Evolutionary conservation across 208 protist genomes (phyloP).

Genomic region (Strigomonas galati): DNA sequence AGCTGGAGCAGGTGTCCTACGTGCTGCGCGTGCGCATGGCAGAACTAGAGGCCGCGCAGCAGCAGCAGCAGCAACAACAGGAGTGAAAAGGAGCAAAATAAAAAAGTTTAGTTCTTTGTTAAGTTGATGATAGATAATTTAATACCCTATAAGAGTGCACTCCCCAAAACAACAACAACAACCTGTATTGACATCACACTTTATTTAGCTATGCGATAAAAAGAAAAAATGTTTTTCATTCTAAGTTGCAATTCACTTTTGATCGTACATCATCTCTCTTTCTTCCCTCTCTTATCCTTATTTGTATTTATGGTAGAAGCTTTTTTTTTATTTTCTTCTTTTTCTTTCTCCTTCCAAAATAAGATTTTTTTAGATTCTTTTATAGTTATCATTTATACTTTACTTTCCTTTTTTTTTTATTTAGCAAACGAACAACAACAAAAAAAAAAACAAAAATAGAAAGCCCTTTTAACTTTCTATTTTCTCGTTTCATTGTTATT

Average conservation of each 20-base stretch:
- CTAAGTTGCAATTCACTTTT: neutral
- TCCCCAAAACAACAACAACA: too few relatives aligned
- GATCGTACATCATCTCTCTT: neutral
- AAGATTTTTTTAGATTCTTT: slow-evolving; percentile 11
- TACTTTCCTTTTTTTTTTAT: too few relatives aligned
- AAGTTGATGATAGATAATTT: neutral
- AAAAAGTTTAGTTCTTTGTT: neutral
- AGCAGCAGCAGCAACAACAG: slow-evolving; percentile 18
- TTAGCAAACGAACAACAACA: too few relatives aligned
- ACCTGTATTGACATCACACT: neutral
- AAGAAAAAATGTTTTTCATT: slow-evolving; percentile 3
- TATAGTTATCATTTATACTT: too few relatives aligned
- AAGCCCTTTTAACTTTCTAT: neutral
- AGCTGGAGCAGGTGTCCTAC: slow-evolving; percentile 79
- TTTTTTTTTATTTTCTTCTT: slow-evolving; percentile 13
- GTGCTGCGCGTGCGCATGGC: slow-evolving; percentile 57
- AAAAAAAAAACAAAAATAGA: neutral
- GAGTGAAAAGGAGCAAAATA: neutral
- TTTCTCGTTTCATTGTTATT: neutral
- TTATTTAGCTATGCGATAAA: neutral
- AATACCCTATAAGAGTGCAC: neutral
- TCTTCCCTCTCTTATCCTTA: neutral
- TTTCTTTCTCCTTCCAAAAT: slow-evolving; percentile 3
- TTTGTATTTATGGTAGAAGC: neutral
- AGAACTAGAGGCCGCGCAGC: slow-evolving; percentile 42